Evolutionary conservation across 1,284 basidiomycete genomes (phyloP), one percentile per base, ranked within the genome.

Genomic region (Omphalotus olearius): DNA sequence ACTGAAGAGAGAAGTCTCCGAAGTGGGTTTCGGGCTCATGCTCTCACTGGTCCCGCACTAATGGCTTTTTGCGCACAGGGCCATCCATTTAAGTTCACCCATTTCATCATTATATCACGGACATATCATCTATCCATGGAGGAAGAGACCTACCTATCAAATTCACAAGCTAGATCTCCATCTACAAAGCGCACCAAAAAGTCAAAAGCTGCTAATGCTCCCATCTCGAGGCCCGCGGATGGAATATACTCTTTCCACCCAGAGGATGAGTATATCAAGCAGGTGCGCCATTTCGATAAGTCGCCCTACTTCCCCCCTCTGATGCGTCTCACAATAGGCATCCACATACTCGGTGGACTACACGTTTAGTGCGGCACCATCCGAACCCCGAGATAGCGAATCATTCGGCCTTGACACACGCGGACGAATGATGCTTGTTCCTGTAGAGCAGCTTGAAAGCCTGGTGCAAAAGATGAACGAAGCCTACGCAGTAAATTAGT

Each of bases 381-480:
- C 64, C 1, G 78, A 80, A 50, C 77, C 79, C 2, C 75, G 88
- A 38, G 83, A 86, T 37, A 76, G 75, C 51, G 88, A 91, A 42
- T 71, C 84, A 0, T 91, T 94, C 62, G 92, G 93, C 2, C 73
- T 94, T 20, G 91, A 94, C 62, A 76, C 82, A 43, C 79, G 82
- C 16, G 91, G 88, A 1, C 72, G 91, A 42, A 68, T 93, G 53
- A 88, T 92, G 76, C 71, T 96, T 6, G 69, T 95, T 1, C 71
- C 78, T 2, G 71, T 69, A 0, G 66, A 69, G 6, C 66, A 67
- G 6, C 69, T 80, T 13, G 62, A 66, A 3, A 66, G 65, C 1
- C 45, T 83, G 35, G 71, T 80, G 1, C 52, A 55, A 4, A 64
- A 59, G 25, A 70, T 79, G 58, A 56, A 47, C 11, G 64, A 68